Percentiles rank a stretch among this genome's conserved stretches.
These are phyloP conservation scores for Saccharum officinarum DNA, from an alignment of 176 grass and related monocot genomes.

Conservation along the genomic window DNA sequence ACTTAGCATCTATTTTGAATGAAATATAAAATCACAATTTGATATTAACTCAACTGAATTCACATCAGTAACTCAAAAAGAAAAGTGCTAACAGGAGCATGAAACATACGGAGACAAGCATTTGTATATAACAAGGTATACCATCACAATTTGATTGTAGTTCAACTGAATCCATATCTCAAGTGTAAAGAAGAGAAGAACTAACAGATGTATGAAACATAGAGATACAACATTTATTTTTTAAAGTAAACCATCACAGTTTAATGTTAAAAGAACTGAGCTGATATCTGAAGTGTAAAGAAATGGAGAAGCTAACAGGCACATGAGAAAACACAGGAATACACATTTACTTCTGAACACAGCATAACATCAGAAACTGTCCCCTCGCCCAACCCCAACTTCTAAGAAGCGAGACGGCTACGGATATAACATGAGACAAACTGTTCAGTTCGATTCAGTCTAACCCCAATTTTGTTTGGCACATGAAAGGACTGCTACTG, in stretches of 20 bases:
- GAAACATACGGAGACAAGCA: too few species aligned
- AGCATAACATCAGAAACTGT: neutral
- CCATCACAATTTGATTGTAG: too few species aligned
- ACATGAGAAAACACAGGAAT: neutral
- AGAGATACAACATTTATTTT: neutral
- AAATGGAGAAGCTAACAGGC: neutral
- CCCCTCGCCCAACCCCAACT: too few species aligned
- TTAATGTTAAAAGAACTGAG: neutral
- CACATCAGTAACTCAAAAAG: neutral
- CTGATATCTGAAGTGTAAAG: neutral
- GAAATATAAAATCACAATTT: neutral
- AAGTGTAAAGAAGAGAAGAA: neutral
- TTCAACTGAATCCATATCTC: neutral
- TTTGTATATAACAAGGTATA: too few species aligned
- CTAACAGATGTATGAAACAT: neutral
- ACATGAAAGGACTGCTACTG: neutral
- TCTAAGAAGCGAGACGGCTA: neutral
- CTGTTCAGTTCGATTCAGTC: neutral
- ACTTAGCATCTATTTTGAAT: neutral
- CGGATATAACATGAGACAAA: neutral
- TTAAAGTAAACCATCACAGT: neutral
- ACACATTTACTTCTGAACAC: neutral
- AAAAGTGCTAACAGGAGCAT: too few species aligned
- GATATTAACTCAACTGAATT: neutral
- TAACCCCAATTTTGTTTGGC: neutral